Conservation (phyloP, 1,284 basidiomycete species). For the Marasmius sp. region DNA sequence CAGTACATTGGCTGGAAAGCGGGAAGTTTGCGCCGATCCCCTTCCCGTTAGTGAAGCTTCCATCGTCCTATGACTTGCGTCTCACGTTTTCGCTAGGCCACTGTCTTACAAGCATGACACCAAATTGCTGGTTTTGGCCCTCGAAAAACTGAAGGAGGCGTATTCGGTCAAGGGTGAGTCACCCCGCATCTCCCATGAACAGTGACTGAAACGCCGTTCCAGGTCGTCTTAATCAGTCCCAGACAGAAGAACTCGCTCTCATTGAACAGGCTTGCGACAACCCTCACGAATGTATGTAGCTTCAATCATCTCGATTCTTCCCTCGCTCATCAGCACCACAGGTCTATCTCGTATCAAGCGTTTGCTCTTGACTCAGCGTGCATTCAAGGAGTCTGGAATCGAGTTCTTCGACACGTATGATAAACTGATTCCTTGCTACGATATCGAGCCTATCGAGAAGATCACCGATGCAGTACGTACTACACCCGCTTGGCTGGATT, state of each 20-base stretch:
- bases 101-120: constrained; percentile 98
- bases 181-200: constrained; percentile 11
- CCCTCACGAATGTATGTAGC: constrained; percentile 71
- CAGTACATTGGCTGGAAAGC: constrained; percentile 96
- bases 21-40: constrained; percentile 96
- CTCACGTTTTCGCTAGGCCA: constrained; percentile 48
- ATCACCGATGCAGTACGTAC: constrained; percentile 86
- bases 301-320: too few relatives aligned
- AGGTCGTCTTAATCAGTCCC: constrained; percentile 90
- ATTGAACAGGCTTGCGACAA: constrained; percentile 98
- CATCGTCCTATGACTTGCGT: neutral
- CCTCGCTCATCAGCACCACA: constrained; percentile 20
- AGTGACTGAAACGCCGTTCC: neutral
- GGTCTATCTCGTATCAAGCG: constrained; percentile 95
- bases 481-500: neutral
- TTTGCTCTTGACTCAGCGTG: constrained; percentile 89
- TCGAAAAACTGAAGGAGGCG: constrained; percentile 97
- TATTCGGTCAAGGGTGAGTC: constrained; percentile 88
- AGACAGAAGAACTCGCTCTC: constrained; percentile 93
- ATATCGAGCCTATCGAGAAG: constrained; percentile 98
- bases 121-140: constrained; percentile 89
- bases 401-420: constrained; percentile 95
- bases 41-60: constrained; percentile 69
- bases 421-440: constrained; percentile 96
- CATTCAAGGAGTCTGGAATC: constrained; percentile 98